Evolutionary conservation across 306 rosid species (phyloP), one percentile per base, ranked within the genome.

Genomic region (Begonia peltatifolia): DNA sequence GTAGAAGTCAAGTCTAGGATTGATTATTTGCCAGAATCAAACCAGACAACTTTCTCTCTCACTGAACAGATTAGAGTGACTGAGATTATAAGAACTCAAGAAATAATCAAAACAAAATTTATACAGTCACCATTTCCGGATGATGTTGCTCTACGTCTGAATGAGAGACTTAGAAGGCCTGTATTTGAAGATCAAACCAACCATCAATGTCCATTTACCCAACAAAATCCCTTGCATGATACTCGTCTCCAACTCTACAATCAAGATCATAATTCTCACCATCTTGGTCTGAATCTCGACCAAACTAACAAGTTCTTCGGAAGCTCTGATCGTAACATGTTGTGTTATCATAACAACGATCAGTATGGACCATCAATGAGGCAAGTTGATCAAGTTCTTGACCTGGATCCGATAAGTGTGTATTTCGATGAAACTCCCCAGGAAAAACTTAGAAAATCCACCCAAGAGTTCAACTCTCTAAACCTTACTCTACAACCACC

Each of bases 61-160:
- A 10, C 2, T 2, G 12, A 47, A 12, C 17, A 42, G 20, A 41
- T 48, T 9, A 25, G 53, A 15, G 22, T 55, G 30, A 55, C 58
- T 43, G 62, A 60, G 54, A 49, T 47, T 12, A n/a, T 54, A 44
- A 47, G 47, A 36, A 48, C 70, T 13, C 63, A 52, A 14, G 55
- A 48, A 20, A 47, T 47, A 23, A 35, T 38, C 16, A 59, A 44
- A 48, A 60, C 58, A 14, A 55, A 60, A 2, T 57, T 67, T 22
- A 16, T 60, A 9, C 12, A 17, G 38, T 20, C 58, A 9, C 9
- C 23, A 25, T 54, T 62, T 2, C 50, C 57, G 9, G 55, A 16
- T 36, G 72, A 54, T 1, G 57, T 47, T 6, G 14, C 49, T 16
- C 22, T 46, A 17, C 41, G 7, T 15, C 48, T 50, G 6, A 49